Base-by-base conservation (phyloP, 805 yeast species). In the Candida vaughaniae region DNA sequence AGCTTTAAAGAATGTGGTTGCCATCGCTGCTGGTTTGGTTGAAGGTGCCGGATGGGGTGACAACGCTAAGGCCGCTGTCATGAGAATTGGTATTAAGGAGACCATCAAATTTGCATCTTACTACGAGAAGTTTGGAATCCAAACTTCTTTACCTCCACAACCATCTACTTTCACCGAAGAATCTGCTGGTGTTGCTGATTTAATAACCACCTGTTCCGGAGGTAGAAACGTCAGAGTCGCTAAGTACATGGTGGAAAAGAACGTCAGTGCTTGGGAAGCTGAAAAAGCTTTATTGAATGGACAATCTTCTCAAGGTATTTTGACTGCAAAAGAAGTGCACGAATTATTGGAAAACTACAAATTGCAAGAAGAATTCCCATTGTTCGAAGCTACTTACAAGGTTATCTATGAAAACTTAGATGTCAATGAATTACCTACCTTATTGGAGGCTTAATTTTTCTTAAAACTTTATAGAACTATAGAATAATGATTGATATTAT, bases 31-130 rank as follows among this genome's bases (percentile, higher is more conserved):
- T 44, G 99, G 99, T 39, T 86, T 93, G 58, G 98, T 91, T 45
- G 95, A 88, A 65, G 99, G 99, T 52, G 75, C 86, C 46, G 96
- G 95, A 46, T 93, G 99, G 99, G 99, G 99, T 63, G 96, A 89
- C 66, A 93, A 93, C 62, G 98, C 99, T 47, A 89, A 91, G 66
- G 84, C 98, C 38, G 99, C 98, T 29, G 82, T 93, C 53, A 95
- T 91, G 90, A 79, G 99, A 69, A 84, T 91, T 49, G 99, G 99
- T 32, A 69, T 93, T 48, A 76, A 83, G 55, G 99, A 93, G 70
- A 87, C 85, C 56, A 85, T 90, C 61, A 77, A 77, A 58, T 93
- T 93, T 63, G 93, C 95, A 28, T 46, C 50, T 15, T 56, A 59
- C 47, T 58, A 56, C 48, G 73, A 78, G 54, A 73, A 72, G 52